Evolutionary conservation across 2,329 filamentous ascomycete genomes (phyloP), one percentile per base, ranked within the genome.

Genomic region (Chaetomium sp.): DNA sequence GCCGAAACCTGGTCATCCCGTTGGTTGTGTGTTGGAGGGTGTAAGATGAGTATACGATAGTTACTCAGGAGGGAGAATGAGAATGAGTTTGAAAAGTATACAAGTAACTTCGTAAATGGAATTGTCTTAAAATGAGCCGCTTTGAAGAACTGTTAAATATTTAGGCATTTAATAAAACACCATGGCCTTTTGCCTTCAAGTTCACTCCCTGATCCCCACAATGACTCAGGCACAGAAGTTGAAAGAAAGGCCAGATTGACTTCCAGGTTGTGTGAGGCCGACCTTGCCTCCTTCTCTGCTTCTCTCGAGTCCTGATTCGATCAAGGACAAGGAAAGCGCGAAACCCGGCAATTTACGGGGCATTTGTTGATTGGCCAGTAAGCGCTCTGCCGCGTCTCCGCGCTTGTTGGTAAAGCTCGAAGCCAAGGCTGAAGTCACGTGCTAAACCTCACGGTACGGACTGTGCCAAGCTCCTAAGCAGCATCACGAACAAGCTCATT

Each of bases 191-290:
- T 50, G 27, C 16, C 55, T 42, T 3, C 35, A 16, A 10, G 5
- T 29, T 51, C 21, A 47, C 21, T 29, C 10, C 38, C 25, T 12
- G 57, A 55, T 31, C 19, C 49, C 42, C 42, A 42, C 33, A 66
- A 65, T 71, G 69, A 71, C 64, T 71, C 69, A 71, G 64, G 47
- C 47, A 66, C 58, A 57, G 70, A 74, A 72, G n/a, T 27, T 21
- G n/a, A 68, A 50, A 69, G 68, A 74, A 74, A 74, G 72, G 73
- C 72, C 73, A 74, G 70, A 69, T 71, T 69, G 65, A 56, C 42
- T 42, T 29, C n/a, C n/a, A n/a, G n/a, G n/a, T n/a, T n/a, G n/a
- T n/a, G 42, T 29, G 31, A 49, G 60, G 25, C 19, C 31, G 49
- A 64, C 33, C 71, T 71, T 54, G 66, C 65, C 68, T 67, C 68